phyloP scores from a whole-genome alignment of 2,329 filamentous ascomycete genomes.

The Talaromyces sp. region DNA sequence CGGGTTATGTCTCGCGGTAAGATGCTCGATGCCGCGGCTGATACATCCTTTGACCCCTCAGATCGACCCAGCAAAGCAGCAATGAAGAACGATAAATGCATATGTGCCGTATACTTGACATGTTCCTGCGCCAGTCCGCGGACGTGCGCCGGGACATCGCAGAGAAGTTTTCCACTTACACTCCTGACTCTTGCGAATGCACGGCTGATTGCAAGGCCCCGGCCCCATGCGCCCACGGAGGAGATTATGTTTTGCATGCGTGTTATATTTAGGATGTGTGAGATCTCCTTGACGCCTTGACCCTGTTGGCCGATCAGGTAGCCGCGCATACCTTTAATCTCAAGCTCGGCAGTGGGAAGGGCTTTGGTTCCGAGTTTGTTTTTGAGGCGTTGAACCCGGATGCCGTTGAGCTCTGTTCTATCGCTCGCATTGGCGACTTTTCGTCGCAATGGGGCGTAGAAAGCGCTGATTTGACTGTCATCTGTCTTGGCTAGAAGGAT shows the following conservation, averaged over 20 bases:
- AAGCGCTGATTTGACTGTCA: conserved; percentile 53
- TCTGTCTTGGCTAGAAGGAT: conserved; percentile 59
- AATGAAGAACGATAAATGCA: conserved; percentile 38
- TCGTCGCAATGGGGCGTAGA: conserved; percentile 61
- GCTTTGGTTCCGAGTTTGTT: conserved; percentile 67
- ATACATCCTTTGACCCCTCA: conserved; percentile 25
- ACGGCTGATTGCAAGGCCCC: conserved; percentile 40
- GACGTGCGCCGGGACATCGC: conserved; percentile 42
- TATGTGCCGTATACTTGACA: conserved; percentile 37
- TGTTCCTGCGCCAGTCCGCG: conserved; percentile 37
- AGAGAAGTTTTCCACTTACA: conserved; percentile 36
- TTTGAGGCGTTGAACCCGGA: conserved; percentile 66
- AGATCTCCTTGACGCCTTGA: conserved; percentile 64
- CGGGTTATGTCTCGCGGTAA: conserved; percentile 23
- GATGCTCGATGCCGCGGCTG: conserved; percentile 19
- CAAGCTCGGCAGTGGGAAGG: conserved; percentile 69
- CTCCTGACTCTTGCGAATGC: conserved; percentile 40
- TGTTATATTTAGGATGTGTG: conserved; percentile 65
- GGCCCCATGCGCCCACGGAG: conserved; percentile 36
- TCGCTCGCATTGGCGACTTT: conserved; percentile 19
- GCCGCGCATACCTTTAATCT: conserved; percentile 59
- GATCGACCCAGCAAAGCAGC: conserved; percentile 33
- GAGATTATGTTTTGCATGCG: conserved; percentile 42
- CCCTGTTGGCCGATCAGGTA: conserved; percentile 66
- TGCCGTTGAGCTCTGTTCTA: conserved; percentile 56